These are phyloP conservation scores for Solidago caesia DNA, from an alignment of 129 eudicot genomes.

Conservation along the genomic window DNA sequence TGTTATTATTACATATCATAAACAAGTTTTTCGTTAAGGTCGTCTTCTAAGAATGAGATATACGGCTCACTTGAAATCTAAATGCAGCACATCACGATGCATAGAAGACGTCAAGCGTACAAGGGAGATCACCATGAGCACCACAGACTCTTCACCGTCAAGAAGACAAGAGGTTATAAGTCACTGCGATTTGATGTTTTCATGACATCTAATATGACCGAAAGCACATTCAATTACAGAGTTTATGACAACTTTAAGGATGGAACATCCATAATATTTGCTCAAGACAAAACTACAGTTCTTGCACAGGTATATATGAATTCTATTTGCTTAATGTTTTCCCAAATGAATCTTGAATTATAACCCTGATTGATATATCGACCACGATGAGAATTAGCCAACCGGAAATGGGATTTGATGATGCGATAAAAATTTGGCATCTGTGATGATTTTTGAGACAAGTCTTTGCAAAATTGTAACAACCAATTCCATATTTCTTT, in stretches of 20 bases:
- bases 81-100: conserved; percentile 36
- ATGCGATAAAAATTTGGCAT: neutral
- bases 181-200: conserved; percentile 33
- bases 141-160: conserved; percentile 34
- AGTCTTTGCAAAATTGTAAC: neutral
- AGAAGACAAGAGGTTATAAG: conserved; percentile 36
- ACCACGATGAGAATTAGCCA: no score
- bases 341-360: neutral
- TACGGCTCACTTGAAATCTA: neutral
- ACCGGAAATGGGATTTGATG: no score
- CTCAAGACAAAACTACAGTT: conserved; percentile 31
- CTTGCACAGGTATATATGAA: conserved; percentile 30
- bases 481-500: neutral
- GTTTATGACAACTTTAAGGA: conserved; percentile 37
- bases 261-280: conserved; percentile 37
- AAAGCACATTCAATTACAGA: conserved; percentile 40
- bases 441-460: neutral
- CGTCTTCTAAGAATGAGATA: no score
- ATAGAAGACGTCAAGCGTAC: conserved; percentile 42
- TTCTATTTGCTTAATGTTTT: neutral
- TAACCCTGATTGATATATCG: no score
- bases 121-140: conserved; percentile 39
- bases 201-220: conserved; percentile 40
- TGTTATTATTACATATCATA: no score
- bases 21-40: no score